Evolutionary conservation across 2,329 filamentous ascomycete species (phyloP).

Genomic region (Aulographum hederae): DNA sequence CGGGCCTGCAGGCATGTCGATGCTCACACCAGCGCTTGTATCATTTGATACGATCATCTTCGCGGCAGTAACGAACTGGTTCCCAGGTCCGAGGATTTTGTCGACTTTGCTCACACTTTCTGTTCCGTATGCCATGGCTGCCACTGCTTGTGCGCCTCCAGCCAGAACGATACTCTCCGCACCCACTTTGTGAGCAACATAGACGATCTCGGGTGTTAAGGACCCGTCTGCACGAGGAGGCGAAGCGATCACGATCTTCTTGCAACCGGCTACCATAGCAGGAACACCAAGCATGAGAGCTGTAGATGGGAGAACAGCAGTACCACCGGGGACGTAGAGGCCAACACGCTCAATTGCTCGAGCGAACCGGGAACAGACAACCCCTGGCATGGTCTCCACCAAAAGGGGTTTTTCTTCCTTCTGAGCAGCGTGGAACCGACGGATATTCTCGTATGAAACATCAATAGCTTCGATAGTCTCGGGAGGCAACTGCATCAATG

Average conservation of each 20-base stretch:
- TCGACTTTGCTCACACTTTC: slow-evolving; percentile 91
- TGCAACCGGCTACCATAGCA: slow-evolving; percentile 91
- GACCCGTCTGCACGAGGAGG: slow-evolving; percentile 79
- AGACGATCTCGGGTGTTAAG: slow-evolving; percentile 91
- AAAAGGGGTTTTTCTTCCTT: slow-evolving; percentile 63
- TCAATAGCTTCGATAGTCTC: slow-evolving; percentile 92
- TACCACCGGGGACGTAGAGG: slow-evolving; percentile 88
- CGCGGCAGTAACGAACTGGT: slow-evolving; percentile 94
- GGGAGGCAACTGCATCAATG: slow-evolving; percentile 65
- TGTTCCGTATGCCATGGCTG: slow-evolving; percentile 93
- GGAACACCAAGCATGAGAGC: slow-evolving; percentile 97
- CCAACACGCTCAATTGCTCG: slow-evolving; percentile 92
- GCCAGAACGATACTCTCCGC: slow-evolving; percentile 92
- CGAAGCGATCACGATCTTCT: slow-evolving; percentile 84
- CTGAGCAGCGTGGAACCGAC: slow-evolving; percentile 83
- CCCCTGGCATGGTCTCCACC: slow-evolving; percentile 96
- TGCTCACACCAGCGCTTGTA: slow-evolving; percentile 83
- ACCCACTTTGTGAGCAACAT: slow-evolving; percentile 89
- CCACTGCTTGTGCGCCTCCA: slow-evolving; percentile 86
- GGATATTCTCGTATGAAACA: slow-evolving; percentile 82
- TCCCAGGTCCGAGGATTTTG: slow-evolving; percentile 94
- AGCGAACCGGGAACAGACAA: slow-evolving; percentile 83
- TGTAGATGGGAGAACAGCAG: slow-evolving; percentile 89
- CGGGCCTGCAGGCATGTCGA: slow-evolving; percentile 96
- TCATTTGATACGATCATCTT: slow-evolving; percentile 99